Evolutionary conservation across 2,329 filamentous ascomycete species (phyloP).

Genomic region (Colletotrichum horii): DNA sequence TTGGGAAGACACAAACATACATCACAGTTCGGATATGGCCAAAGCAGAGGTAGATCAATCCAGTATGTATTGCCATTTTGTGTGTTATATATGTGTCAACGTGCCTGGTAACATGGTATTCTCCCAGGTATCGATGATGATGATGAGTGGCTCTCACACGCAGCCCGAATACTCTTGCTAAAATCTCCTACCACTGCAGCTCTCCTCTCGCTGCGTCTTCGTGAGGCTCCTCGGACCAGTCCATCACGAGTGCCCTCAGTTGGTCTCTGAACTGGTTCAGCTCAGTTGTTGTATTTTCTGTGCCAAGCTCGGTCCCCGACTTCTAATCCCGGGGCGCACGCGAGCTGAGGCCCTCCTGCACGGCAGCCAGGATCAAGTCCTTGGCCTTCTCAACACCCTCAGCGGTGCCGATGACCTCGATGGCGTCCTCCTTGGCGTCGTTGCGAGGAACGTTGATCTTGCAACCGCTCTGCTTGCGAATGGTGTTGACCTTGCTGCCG

Average conservation of each 20-base stretch:
- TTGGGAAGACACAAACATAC: background rate
- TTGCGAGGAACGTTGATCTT: slow-evolving; percentile 92
- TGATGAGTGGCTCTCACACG: background rate
- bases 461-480: slow-evolving; percentile 90
- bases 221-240: background rate
- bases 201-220: background rate
- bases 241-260: background rate
- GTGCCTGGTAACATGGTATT: background rate
- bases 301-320: background rate
- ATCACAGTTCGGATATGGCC: background rate
- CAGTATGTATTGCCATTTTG: background rate
- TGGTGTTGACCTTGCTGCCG: slow-evolving; percentile 90
- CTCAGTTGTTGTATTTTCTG: background rate
- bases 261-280: background rate
- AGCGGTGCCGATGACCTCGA: slow-evolving; percentile 82
- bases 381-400: slow-evolving; percentile 87
- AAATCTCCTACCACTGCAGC: background rate
- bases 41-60: background rate
- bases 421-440: slow-evolving; percentile 77
- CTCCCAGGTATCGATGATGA: background rate
- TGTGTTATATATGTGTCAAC: background rate
- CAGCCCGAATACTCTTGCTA: background rate
- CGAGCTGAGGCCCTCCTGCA: slow-evolving; percentile 62
- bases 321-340: slow-evolving; percentile 17
- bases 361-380: slow-evolving; percentile 85